Evolutionary conservation across 495 filamentous ascomycete species (phyloP), one percentile per base, ranked within the genome.

Genomic region (Penicillium parvum): DNA sequence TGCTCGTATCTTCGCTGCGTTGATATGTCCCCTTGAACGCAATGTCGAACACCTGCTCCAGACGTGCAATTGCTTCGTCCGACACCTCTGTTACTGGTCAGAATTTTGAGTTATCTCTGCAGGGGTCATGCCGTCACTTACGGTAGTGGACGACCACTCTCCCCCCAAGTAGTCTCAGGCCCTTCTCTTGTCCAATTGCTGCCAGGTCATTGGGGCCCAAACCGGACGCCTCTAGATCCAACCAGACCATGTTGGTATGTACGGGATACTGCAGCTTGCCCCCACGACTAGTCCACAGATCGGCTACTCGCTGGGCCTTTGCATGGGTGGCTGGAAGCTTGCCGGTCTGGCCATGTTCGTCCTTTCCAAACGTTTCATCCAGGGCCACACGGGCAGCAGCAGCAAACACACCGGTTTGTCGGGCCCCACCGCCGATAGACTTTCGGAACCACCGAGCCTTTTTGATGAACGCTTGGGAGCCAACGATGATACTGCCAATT

Each of bases 241-340:
- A 50, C 91, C 90, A 97, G 11, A 94, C 80, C 85, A 96, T 95
- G 62, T 97, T 96, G 28, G 90, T 96, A 52, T 96, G 84, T 3
- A 69, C 59, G 2, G 64, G 61, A 18, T 60, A 46, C 20, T 57
- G 43, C 29, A 78, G 42, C 49, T 68, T 71, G 20, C 74, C 74
- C 5, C 74, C 74, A 10, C 82, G 61, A 5, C 58, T 63, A 3
- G 64, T 75, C 86, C 86, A 90, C 43, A 77, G 63, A 18, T 70
- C 62, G 15, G 75, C 83, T 17, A 95, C 66, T 29, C 66, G 64
- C 63, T 79, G 81, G 1, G 90, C 88, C 23, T 71, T 78, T 19
- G 49, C 55, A 64, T 95, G 86, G 4, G 75, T 77, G 21, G 64
- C 65, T 21, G 53, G 55, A 27, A 95, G 70, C 52, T 78, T 72